phyloP scores from a whole-genome alignment of 768 basidiomycete species.

The Kwoniella mangroviensis region DNA sequence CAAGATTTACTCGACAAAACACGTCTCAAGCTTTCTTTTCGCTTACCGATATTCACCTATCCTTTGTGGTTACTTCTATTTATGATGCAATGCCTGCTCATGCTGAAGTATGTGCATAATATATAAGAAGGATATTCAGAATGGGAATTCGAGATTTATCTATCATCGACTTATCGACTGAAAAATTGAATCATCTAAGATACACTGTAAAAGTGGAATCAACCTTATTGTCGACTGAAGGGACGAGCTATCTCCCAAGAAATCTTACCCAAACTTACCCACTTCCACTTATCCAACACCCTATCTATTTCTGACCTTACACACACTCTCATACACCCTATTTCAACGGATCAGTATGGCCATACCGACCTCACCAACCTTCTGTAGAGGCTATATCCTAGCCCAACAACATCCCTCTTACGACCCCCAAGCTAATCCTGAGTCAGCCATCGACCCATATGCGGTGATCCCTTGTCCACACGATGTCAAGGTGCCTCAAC shows the following conservation, averaged over 20 bases:
- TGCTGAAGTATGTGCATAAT: not conserved
- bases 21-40: constrained; percentile 11
- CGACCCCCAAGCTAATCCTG: not conserved
- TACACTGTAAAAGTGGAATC: not conserved
- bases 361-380: constrained; percentile 5
- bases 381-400: constrained; percentile 14
- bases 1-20: not conserved
- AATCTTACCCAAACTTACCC: too few species aligned
- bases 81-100: not conserved
- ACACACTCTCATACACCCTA: not conserved
- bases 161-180: not conserved
- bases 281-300: too few species aligned
- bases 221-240: too few species aligned
- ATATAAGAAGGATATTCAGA: not conserved
- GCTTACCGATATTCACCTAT: not conserved
- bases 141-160: not conserved
- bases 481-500: not conserved
- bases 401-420: constrained; percentile 17
- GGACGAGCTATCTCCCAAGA: too few species aligned
- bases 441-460: constrained; percentile 2
- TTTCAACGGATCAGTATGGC: not conserved
- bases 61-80: not conserved
- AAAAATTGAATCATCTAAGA: not conserved
- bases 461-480: constrained; percentile 14
- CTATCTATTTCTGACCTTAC: too few species aligned